Evolutionary conservation across 106 monocot genomes (phyloP), one percentile per base, ranked within the genome.

Genomic region (Triglochin maritima): DNA sequence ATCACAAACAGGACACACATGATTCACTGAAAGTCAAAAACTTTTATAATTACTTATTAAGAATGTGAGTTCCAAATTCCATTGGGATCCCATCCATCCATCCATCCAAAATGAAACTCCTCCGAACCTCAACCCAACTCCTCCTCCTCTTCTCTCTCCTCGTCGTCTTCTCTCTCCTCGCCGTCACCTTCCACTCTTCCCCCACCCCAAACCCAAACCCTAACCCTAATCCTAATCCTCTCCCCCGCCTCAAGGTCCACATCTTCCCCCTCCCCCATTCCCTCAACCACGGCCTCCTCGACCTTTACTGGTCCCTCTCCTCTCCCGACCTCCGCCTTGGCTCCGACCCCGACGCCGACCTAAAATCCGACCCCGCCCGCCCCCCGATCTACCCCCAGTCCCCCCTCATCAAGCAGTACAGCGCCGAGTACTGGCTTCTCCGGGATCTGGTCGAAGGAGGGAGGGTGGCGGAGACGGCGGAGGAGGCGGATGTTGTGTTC

Each of bases 281-380:
- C 66, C 59, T 87, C 77, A 95, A 87, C 59, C 81, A 87, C 74
- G 90, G 87, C 74, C 90, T 96, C 49, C 87, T 96, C 75, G 81
- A 85, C 49, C 67, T 41, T 7, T 90, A 85, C 78, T 96, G 90
- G 90, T 82, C 83, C 53, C 79, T 90, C 75, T 57, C 81, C 15
- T 2, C 59, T 76, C 77, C 85, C 5, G 95, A 95, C 78, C 78
- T 90, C 64, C 83, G 90, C 45, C 73, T 90, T 72, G 60, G 56
- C 46, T 47, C 73, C 53, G 80, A 72, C 56, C 81, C 92, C 57
- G 88, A 92, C 65, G 59, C 72, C 9, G 65, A 62, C 48, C 76
- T 15, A 6, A 17, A 41, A 29, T 16, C 17, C 15, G 4, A 16
- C 10, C 11, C 9, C 11, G 8, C 3, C 8, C n/a, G 43, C 44